Base-by-base conservation (phyloP, 257 asterid genomes). In the Paulownia fortunei region DNA sequence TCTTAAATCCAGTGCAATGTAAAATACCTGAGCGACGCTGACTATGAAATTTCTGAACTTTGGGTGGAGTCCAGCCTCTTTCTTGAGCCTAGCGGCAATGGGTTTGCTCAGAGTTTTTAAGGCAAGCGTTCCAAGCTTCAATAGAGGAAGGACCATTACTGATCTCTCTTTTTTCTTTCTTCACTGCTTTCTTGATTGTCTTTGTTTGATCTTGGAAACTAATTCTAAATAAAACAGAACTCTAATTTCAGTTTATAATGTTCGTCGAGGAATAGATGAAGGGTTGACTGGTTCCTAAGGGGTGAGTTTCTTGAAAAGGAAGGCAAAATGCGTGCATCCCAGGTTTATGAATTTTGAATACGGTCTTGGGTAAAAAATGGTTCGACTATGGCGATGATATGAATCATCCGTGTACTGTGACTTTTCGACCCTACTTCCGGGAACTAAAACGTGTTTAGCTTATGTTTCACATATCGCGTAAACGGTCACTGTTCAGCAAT, bases 121-220 rank as follows among this genome's bases (percentile, higher is more conserved):
- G 74, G 99, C 98, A 82, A 95, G 97, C 42, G 99, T 93, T 63
- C 98, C 99, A 49, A 95, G 92, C 90, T 95, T 95, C 89, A 95
- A 44, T 27, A 93, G 52, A 61, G 97, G 99, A 37, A 95, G 89
- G 39, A 90, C 86, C 97, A 95, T 91, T 73, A 74, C 87, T 76
- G 73, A 68, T 71, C 81, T 37, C 15, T 47, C 55, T 56, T 52
- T 9, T 21, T 44, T 51, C 55, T 34, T 58, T 4, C 21, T 26
- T 63, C 44, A 54, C 9, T 60, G 42, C 30, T 30, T 71, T 26
- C 27, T 55, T 36, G 56, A 59, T 46, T 76, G 27, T 64, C 3
- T 51, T 46, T 46, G 18, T 32, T 39, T 49, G 69, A 69, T 54
- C 71, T 36, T 12, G 36, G 44, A 75, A 62, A 16, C 42, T 58